Base-by-base conservation (phyloP, 768 basidiomycete genomes). In the Cubamyces lactineus region DNA sequence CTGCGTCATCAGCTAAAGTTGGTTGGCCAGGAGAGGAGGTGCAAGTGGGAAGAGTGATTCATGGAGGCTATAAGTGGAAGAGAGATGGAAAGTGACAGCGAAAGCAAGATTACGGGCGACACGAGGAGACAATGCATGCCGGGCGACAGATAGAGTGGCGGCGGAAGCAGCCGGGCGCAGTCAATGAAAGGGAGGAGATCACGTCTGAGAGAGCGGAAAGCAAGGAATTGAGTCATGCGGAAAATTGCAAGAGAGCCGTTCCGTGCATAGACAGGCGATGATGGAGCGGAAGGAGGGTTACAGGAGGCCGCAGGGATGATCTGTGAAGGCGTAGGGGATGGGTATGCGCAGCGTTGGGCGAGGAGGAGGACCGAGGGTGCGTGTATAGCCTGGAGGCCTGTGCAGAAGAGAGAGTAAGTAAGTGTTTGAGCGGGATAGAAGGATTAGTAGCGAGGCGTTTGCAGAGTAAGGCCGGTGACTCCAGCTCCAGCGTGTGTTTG, bases 401-500 rank as follows among this genome's bases (percentile, higher is more conserved):
- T 42, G 53, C 40, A 41, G 19, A 28, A 24, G 7, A 15, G 53
- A 15, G n/a, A 26, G 54, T 7, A 26, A 24, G 53, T 34, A 43
- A 5, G 43, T 2, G 54, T 7, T 24, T 23, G 46, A 23, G 12
- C 21, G 17, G 24, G 19, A 9, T 54, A 42, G 42, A 8, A 34
- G 30, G 41, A 30, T 40, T n/a, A 39, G 21, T 16, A 19, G 46
- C 23, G 40, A 21, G 53, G 42, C 28, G 28, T 30, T 8, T 9
- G 54, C 9, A 7, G n/a, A 39, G 52, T 26, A 48, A 26, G 51
- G 53, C 53, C 53, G 53, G 61, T 62, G 56, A 63, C 62, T 63
- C 62, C 50, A 47, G 56, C 62, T 63, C 62, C 50, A 47, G 56
- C 38, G 38, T 39, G 15, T 65, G 59, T 65, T 57, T 65, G 63